Evolutionary conservation across 2,329 filamentous ascomycete genomes (phyloP).

Genomic region (Botrytis fragariae): DNA sequence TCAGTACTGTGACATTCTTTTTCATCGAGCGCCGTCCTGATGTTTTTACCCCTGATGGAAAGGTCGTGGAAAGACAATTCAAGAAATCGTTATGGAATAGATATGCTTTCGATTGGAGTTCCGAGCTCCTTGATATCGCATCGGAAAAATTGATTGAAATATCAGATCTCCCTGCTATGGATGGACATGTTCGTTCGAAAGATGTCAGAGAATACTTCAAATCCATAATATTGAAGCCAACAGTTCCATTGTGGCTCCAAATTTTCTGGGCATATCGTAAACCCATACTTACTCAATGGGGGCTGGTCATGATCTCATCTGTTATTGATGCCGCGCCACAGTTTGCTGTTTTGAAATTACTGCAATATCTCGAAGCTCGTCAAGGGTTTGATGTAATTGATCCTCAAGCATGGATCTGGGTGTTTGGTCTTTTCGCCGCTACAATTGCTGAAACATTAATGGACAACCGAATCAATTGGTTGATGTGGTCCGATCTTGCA

Average conservation of each 20-base stretch:
- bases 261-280: constrained; percentile 42
- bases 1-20: constrained; percentile 21
- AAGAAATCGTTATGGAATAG: constrained; percentile 58
- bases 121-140: constrained; percentile 52
- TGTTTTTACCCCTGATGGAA: constrained; percentile 54
- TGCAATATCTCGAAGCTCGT: constrained; percentile 28
- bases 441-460: constrained; percentile 24
- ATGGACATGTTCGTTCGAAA: constrained; percentile 51
- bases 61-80: constrained; percentile 61
- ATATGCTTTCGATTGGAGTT: constrained; percentile 64
- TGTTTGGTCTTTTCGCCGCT: constrained; percentile 23
- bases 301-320: constrained; percentile 21
- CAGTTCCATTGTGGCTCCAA: constrained; percentile 50
- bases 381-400: constrained; percentile 23
- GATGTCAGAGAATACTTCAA: constrained; percentile 51
- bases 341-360: constrained; percentile 28
- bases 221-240: constrained; percentile 42
- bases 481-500: constrained; percentile 25
- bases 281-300: constrained; percentile 45
- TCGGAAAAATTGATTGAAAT: constrained; percentile 58
- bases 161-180: constrained; percentile 58
- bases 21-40: constrained; percentile 62
- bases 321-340: constrained; percentile 29
- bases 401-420: constrained; percentile 27
- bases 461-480: constrained; percentile 29